Evolutionary conservation across 768 basidiomycete species (phyloP).

Genomic region (Psilocybe cubensis): DNA sequence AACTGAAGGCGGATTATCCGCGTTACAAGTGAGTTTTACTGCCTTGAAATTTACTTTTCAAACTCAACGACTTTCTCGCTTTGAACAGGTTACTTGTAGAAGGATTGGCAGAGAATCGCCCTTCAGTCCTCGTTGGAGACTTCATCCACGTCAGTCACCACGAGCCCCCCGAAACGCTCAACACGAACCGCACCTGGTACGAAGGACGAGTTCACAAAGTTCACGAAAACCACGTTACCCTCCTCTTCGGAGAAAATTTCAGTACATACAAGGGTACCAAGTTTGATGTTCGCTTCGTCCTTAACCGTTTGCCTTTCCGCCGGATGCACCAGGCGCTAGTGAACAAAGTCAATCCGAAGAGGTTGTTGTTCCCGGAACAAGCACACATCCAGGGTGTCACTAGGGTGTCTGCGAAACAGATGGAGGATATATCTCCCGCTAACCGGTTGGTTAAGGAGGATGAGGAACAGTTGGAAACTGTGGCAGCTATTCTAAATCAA

Average conservation of each 20-base stretch:
- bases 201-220: slow-evolving; percentile 56
- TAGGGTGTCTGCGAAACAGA: slow-evolving; percentile 22
- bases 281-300: slow-evolving; percentile 58
- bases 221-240: slow-evolving; percentile 40
- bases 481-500: slow-evolving; percentile 49
- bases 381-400: slow-evolving; percentile 24
- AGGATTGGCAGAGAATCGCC: slow-evolving; percentile 61
- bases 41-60: background rate
- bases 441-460: slow-evolving; percentile 43
- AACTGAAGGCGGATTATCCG: slow-evolving; percentile 36
- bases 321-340: slow-evolving; percentile 59
- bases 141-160: slow-evolving; percentile 39
- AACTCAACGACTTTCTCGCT: background rate
- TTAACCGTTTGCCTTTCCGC: slow-evolving; percentile 56
- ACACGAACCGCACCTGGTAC: slow-evolving; percentile 32
- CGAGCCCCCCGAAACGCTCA: slow-evolving; percentile 21
- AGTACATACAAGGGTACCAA: slow-evolving; percentile 38
- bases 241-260: slow-evolving; percentile 52
- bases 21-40: slow-evolving; percentile 45
- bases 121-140: slow-evolving; percentile 59
- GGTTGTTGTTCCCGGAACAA: slow-evolving; percentile 51
- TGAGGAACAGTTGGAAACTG: slow-evolving; percentile 52
- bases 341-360: slow-evolving; percentile 37
- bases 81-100: slow-evolving; percentile 48
- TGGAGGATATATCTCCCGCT: slow-evolving; percentile 25